Conservation (phyloP, 164 flowering plant species). For the Vitis amurensis region DNA sequence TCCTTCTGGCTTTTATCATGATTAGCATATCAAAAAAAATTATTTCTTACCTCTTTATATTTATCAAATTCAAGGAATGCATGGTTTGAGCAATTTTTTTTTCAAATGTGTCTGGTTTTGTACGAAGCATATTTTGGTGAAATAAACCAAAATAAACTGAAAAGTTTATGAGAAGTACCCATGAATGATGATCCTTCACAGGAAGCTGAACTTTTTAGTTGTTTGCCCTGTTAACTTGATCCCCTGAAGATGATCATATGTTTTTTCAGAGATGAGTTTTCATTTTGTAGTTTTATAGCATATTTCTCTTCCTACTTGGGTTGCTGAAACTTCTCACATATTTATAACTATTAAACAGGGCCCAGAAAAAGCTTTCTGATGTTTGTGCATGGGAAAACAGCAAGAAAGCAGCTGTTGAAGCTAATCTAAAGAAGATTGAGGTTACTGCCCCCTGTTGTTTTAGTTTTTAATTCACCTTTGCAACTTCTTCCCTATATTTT, state of each 20-base stretch:
- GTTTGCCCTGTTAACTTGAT: background rate
- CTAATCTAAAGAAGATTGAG: constrained; percentile 65
- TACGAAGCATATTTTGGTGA: too few relatives aligned
- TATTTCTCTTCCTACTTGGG: background rate
- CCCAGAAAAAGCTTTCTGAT: constrained; percentile 53
- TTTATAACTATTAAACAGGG: constrained; percentile 42
- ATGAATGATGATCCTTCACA: background rate
- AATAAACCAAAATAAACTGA: too few relatives aligned
- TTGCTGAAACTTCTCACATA: background rate
- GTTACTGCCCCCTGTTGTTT: constrained; percentile 23
- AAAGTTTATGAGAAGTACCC: background rate
- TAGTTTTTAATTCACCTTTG: background rate
- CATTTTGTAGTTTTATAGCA: background rate
- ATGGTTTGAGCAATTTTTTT: too few relatives aligned
- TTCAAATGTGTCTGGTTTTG: too few relatives aligned
- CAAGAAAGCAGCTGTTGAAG: constrained; percentile 68
- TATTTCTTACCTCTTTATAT: too few relatives aligned
- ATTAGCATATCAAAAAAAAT: background rate
- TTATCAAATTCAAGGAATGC: too few relatives aligned
- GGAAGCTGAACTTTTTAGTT: background rate
- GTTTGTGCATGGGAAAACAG: constrained; percentile 75
- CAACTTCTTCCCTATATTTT: background rate
- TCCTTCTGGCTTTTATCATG: background rate
- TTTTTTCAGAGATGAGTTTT: background rate
- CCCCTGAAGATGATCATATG: background rate